Evolutionary conservation across 768 basidiomycete species (phyloP), one percentile per base, ranked within the genome.

Genomic region (Filobasidium wieringae): DNA sequence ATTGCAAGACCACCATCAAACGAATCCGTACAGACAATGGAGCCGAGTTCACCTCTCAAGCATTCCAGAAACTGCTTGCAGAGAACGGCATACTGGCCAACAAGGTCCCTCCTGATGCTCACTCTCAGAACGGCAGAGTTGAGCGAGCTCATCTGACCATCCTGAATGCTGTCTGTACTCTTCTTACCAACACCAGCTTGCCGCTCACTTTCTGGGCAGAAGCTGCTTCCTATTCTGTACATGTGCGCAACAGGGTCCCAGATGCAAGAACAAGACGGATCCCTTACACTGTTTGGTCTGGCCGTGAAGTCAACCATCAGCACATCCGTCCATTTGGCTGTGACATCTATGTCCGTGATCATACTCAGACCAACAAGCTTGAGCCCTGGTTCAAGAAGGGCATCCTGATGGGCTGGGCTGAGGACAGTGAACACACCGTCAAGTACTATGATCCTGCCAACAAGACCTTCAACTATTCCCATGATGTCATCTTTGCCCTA

Each of bases 61-160:
- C 31, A 7, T 53, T 53, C 34, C n/a, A 19, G 6, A 17, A 53
- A 31, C 43, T 55, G 30, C 37, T 55, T 29, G 37, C 15, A 30
- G 14, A 12, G 4, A 41, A 55, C n/a, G 55, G 60, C 24, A 57
- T 57, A 31, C 22, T 47, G 8, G 19, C 41, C 37, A 15, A 14
- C 31, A 31, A 29, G 34, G 41, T 57, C 19, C 45, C 60, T 4
- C 55, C 60, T 15, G 59, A 32, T 45, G 59, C 63, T 0, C 59
- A 64, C 40, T 49, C 60, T 4, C 62, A 63, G 40, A 63, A 63
- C 34, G 62, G 51, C 5, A 36, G 62, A 31, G 62, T 63, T 7
- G 59, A 60, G 53, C 45, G 63, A 33, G 45, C 33, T 2, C 59
- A 61, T 33, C 63, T 64, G 34, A 61, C 63, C 26, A 40, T 64